These are phyloP conservation scores for Lepidium didymum DNA, from an alignment of 345 rosid genomes.

Conservation along the genomic window DNA sequence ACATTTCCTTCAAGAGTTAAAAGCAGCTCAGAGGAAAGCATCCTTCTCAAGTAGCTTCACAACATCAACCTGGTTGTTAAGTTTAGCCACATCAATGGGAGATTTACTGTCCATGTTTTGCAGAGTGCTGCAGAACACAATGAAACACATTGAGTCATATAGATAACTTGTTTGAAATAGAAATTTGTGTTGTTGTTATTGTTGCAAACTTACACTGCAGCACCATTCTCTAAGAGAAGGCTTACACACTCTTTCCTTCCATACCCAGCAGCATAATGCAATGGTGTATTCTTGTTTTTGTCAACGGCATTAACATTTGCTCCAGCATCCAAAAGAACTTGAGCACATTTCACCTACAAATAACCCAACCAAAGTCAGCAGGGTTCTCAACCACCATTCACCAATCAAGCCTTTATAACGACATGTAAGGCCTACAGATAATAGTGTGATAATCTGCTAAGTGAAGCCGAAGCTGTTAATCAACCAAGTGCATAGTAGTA, in stretches of 20 bases:
- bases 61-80: constrained; percentile 80
- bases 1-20: neutral
- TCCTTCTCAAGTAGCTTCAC: constrained; percentile 87
- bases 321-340: constrained; percentile 80
- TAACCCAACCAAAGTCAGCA: neutral
- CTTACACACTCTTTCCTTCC: constrained; percentile 94
- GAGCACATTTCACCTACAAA: constrained; percentile 72
- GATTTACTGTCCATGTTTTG: constrained; percentile 90
- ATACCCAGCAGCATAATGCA: constrained; percentile 96
- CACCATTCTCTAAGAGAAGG: constrained; percentile 83
- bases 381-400: neutral
- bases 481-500: neutral
- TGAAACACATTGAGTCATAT: neutral
- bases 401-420: neutral
- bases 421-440: neutral
- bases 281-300: constrained; percentile 93
- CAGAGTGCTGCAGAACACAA: constrained; percentile 49
- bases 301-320: constrained; percentile 89
- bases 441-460: neutral
- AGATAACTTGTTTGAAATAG: neutral
- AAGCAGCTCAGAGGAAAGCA: constrained; percentile 61
- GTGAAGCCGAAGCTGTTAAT: neutral
- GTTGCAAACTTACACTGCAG: constrained; percentile 82
- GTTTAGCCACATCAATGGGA: constrained; percentile 89
- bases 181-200: neutral